Evolutionary conservation across 176 grass and related monocot species (phyloP), one percentile per base, ranked within the genome.

Genomic region (Pharus latifolius): DNA sequence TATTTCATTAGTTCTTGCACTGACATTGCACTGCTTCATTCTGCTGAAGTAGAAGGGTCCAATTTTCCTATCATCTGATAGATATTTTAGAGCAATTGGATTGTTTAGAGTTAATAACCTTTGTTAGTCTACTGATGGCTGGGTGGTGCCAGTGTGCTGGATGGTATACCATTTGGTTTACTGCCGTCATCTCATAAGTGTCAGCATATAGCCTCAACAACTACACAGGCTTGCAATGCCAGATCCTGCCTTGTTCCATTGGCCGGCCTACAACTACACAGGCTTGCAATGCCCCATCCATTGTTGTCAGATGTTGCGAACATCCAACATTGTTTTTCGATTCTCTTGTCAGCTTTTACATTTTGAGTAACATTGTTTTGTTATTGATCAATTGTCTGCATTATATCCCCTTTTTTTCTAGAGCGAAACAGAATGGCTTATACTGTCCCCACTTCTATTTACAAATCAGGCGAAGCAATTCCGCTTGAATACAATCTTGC

Each of bases 401-500:
- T 1, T 13, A 7, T 3, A 6, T 32, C n/a, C n/a, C n/a, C n/a
- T n/a, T 2, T 6, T 62, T 47, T 34, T 35, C 2, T 20, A 28
- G 5, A 7, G 47, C n/a, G 65, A 16, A 5, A 29, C 0, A 26
- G 16, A 4, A 5, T 54, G 3, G 1, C 35, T 22, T 52, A 14
- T 13, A 50, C 19, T 24, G 9, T 44, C 12, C 24, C 3, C 23
- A 7, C 23, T 69, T 30, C 23, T 47, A 69, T 18, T 70, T 38
- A 5, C 35, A 31, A 46, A 47, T 40, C 78, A 97, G 93, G 89
- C 13, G 90, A 98, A 63, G 90, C 89, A 47, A 88, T 98, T 77
- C 95, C 95, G 2, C 81, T 98, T 6, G 90, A 98, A 56, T 98
- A 93, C 69, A 98, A 93, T 63, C 57, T 98, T 24, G 90, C 78